Percentiles rank a stretch among this genome's conserved stretches.
Evolutionary conservation across 163 green algal species (phyloP).

Genomic region (Chlamydomonas reinhardtii): DNA sequence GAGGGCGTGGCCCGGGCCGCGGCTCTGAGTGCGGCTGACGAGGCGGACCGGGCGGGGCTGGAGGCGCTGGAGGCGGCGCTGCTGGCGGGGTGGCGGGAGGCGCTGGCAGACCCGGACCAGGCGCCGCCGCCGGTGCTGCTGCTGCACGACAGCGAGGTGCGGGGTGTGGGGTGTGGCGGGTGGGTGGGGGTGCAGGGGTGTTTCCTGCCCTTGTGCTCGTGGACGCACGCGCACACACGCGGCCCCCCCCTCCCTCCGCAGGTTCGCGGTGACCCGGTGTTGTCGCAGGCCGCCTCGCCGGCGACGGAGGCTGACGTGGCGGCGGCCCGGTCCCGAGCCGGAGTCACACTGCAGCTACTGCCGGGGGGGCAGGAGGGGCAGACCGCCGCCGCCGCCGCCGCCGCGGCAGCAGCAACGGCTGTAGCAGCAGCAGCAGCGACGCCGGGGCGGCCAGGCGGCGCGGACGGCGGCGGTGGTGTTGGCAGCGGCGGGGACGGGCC

Average conservation of each 20-base stretch:
- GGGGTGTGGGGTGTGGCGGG: too few species aligned
- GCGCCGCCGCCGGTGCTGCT: conserved; percentile 19
- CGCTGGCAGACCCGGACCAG: conserved; percentile 12
- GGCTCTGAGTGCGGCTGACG: neutral
- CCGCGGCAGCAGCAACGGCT: neutral
- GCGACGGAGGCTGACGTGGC: conserved; percentile 12
- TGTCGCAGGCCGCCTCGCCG: neutral
- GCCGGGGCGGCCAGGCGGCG: neutral
- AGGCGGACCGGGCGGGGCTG: neutral
- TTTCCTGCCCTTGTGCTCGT: too few species aligned
- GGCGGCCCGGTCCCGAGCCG: neutral
- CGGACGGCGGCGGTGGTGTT: too few species aligned
- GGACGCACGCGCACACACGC: too few species aligned
- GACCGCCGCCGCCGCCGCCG: too few species aligned
- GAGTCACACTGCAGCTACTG: conserved; percentile 1
- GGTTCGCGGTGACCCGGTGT: conserved; percentile 12
- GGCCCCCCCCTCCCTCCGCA: neutral
- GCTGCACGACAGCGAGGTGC: conserved; percentile 35
- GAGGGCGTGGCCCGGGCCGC: neutral
- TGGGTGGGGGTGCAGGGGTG: neutral
- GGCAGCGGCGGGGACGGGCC: neutral
- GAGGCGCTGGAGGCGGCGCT: conserved; percentile 1
- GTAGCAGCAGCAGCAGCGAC: neutral
- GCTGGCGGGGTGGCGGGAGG: conserved; percentile 8
- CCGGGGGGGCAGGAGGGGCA: too few species aligned